phyloP scores from a whole-genome alignment of 495 filamentous ascomycete genomes.

The Penicillium pulvis region DNA sequence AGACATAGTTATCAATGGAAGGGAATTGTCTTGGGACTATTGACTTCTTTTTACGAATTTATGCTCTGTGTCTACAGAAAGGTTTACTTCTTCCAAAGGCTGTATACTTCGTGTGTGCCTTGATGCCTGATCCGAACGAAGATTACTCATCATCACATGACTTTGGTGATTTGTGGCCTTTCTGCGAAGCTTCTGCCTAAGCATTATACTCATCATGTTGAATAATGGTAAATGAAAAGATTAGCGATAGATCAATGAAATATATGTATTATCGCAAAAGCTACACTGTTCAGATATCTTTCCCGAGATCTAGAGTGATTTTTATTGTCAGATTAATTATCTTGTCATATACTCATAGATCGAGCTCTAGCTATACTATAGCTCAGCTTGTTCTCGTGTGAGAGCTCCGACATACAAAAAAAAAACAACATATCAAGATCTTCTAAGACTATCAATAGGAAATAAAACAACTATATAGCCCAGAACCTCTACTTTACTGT shows the following conservation, averaged over 20 bases:
- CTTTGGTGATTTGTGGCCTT: neutral
- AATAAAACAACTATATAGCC: neutral
- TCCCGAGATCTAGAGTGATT: neutral
- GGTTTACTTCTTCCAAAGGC: too few relatives aligned
- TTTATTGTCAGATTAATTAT: neutral
- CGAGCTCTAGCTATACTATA: neutral
- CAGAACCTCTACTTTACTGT: neutral
- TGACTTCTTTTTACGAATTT: too few relatives aligned
- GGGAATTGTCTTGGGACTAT: too few relatives aligned
- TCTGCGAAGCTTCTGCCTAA: neutral
- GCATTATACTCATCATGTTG: neutral
- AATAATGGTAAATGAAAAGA: neutral
- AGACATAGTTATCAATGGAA: too few relatives aligned
- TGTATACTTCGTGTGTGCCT: neutral
- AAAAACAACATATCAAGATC: neutral
- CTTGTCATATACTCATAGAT: neutral
- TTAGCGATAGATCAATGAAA: neutral
- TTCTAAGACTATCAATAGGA: neutral
- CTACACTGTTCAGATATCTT: too few relatives aligned
- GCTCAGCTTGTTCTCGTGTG: neutral
- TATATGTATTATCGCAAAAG: neutral
- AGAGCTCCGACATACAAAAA: neutral
- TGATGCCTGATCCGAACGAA: neutral
- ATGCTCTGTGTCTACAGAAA: too few relatives aligned
- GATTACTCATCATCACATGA: constrained; percentile 1